phyloP scores from a whole-genome alignment of 163 green algal species.

The Chlorella variabilis region DNA sequence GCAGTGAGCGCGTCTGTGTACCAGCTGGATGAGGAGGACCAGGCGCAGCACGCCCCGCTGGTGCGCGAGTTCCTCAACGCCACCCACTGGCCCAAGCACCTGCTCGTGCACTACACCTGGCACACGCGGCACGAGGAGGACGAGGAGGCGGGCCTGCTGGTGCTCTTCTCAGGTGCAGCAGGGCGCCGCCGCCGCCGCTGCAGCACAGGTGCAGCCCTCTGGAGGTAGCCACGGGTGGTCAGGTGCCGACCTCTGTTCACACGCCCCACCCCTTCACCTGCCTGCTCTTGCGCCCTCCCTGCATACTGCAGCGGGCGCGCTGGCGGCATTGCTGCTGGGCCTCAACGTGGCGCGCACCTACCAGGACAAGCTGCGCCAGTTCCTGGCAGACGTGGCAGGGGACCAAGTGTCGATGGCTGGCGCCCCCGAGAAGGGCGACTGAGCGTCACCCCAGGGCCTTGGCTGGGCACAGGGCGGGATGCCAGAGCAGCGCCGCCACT shows the following conservation, averaged over 20 bases:
- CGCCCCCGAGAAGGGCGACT: conserved; percentile 11
- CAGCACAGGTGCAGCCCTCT: not conserved
- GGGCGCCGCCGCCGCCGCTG: not conserved
- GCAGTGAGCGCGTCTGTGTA: conserved; percentile 33
- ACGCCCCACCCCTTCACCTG: too few species aligned
- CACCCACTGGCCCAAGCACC: conserved; percentile 85
- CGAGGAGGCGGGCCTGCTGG: conserved; percentile 58
- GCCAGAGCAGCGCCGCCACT: not conserved
- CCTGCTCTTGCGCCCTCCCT: too few species aligned
- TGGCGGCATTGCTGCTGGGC: conserved; percentile 41
- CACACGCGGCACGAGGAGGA: conserved; percentile 59
- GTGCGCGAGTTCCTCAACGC: conserved; percentile 69
- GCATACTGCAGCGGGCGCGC: conserved; percentile 28
- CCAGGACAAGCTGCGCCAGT: conserved; percentile 50
- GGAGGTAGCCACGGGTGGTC: not conserved
- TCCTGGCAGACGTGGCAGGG: conserved; percentile 53
- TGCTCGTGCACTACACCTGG: conserved; percentile 76
- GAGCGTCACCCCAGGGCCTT: too few species aligned
- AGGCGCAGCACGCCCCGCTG: conserved; percentile 56
- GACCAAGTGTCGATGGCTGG: conserved; percentile 24
- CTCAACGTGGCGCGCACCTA: conserved; percentile 45
- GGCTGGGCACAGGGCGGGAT: too few species aligned
- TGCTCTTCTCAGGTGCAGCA: conserved; percentile 56
- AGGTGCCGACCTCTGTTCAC: too few species aligned
- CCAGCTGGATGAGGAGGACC: conserved; percentile 50